Conservation (phyloP, 83 land plant species). For the Diphasiastrum complanatum region DNA sequence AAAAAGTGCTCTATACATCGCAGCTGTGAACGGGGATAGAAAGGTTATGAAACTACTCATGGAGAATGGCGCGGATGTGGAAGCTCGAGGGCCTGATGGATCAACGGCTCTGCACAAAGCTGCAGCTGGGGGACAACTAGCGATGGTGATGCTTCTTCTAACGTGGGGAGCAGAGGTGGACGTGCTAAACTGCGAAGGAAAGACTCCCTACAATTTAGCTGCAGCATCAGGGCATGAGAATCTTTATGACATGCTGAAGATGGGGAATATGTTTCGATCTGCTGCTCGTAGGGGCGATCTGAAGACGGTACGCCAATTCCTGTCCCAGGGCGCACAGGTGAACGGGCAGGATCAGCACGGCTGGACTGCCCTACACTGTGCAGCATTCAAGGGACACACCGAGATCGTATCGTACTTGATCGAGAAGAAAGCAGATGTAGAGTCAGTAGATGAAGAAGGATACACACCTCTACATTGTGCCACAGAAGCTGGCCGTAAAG, state of each 20-base stretch:
- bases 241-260: conserved; percentile 35
- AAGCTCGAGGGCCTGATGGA: conserved; percentile 28
- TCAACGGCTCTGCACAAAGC: conserved; percentile 42
- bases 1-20: conserved; percentile 39
- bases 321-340: conserved; percentile 37
- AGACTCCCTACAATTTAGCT: conserved; percentile 43
- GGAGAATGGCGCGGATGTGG: conserved; percentile 26
- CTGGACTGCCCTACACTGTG: conserved; percentile 56
- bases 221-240: conserved; percentile 31
- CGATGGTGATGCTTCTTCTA: conserved; percentile 40
- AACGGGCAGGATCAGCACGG: conserved; percentile 48
- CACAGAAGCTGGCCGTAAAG: conserved; percentile 44
- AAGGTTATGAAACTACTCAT: conserved; percentile 34
- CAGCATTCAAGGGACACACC: conserved; percentile 43
- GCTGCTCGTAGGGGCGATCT: conserved; percentile 47
- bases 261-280: conserved; percentile 32
- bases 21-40: conserved; percentile 25
- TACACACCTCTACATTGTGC: conserved; percentile 57
- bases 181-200: conserved; percentile 33
- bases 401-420: conserved; percentile 34
- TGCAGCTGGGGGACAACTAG: conserved; percentile 34
- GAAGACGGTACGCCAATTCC: conserved; percentile 20
- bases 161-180: conserved; percentile 38
- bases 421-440: conserved; percentile 36
- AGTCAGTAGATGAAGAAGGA: conserved; percentile 44